Evolutionary conservation across 805 yeast species (phyloP).

Genomic region (Kodamaea kakaduensis): DNA sequence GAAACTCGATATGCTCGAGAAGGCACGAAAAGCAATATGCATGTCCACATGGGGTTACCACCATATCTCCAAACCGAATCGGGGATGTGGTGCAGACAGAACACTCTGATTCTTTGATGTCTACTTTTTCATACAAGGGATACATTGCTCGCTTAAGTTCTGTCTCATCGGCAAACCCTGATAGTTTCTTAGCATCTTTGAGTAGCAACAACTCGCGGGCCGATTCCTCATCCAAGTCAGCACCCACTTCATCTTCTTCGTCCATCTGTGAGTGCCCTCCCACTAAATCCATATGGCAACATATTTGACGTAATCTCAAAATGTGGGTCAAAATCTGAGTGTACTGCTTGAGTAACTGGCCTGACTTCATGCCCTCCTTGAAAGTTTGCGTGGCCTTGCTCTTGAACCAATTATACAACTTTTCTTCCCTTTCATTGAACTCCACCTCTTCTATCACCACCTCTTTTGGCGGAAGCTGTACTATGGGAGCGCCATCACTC

Average conservation of each 20-base stretch:
- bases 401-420: constrained; percentile 65
- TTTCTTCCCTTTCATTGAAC: constrained; percentile 62
- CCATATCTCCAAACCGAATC: constrained; percentile 48
- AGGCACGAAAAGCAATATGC: constrained; percentile 72
- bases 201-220: constrained; percentile 5
- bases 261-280: constrained; percentile 50
- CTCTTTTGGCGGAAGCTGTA: constrained; percentile 72
- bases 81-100: constrained; percentile 77
- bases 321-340: constrained; percentile 80
- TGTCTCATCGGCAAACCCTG: constrained; percentile 20
- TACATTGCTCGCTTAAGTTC: constrained; percentile 22
- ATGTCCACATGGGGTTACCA: constrained; percentile 78
- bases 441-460: constrained; percentile 63
- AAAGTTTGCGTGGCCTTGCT: constrained; percentile 63
- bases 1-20: constrained; percentile 69
- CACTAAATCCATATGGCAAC: constrained; percentile 77
- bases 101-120: constrained; percentile 59
- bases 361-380: constrained; percentile 54
- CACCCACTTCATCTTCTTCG: constrained; percentile 28
- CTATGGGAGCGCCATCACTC: constrained; percentile 66
- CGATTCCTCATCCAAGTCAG: constrained; percentile 4
- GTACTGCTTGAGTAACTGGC: constrained; percentile 67
- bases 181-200: constrained; percentile 10
- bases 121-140: constrained; percentile 25
- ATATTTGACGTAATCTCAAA: constrained; percentile 77